Evolutionary conservation across 1,139 yeast species (phyloP), one percentile per base, ranked within the genome.

Genomic region (Tardiomyces digboiensis): DNA sequence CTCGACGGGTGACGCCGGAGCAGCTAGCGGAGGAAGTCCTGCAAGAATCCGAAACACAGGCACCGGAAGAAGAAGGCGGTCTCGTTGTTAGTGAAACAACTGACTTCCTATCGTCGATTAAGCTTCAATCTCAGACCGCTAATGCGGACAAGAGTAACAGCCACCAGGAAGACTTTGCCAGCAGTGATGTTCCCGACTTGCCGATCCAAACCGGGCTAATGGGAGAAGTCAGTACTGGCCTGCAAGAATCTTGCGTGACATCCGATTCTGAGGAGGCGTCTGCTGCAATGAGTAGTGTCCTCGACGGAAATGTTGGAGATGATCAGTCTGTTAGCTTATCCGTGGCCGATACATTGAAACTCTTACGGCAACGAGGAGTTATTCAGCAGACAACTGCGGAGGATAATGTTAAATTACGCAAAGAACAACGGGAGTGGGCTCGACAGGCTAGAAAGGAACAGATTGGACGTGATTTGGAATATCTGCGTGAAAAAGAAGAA

Each of bases 61-160:
- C 48, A 5, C 46, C 52, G 8, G 56, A 50, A 39, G 55, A 66
- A 56, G 12, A 53, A 52, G 36, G 52, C 45, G 72, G 70, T 1
- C 49, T 75, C 26, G 67, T 75, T 0, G 66, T 78, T 40, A 81
- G 81, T 57, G 84, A 78, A 44, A 79, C 78, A 3, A 59, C 68
- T 2, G 82, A 77, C 29, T 82, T 84, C 57, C 65, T 84, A 47
- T 68, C 41, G 13, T 46, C 39, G 33, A 42, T 40, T 37, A 51
- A 46, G 19, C 43, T 19, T 13, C 53, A 46, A 18, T 41, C 23
- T 20, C 51, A 44, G 19, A 42, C 29, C 21, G 26, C n/a, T n/a
- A n/a, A n/a, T n/a, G n/a, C n/a, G n/a, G n/a, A n/a, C n/a, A n/a
- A n/a, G n/a, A n/a, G n/a, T n/a, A n/a, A n/a, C n/a, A n/a, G n/a